phyloP scores from a whole-genome alignment of 164 flowering plant species.

The Santalum album region DNA sequence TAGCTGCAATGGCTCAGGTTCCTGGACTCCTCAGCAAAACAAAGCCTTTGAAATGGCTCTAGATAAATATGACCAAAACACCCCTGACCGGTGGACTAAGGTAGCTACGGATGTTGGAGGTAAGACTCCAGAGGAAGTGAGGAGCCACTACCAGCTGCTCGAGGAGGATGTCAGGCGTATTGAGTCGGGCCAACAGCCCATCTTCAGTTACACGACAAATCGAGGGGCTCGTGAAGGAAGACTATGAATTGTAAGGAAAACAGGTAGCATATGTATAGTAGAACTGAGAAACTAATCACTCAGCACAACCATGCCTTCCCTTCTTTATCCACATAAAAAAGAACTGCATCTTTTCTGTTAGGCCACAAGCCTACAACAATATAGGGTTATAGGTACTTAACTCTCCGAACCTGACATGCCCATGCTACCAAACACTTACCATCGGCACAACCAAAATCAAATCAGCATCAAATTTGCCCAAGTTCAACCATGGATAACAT shows the following conservation, averaged over 20 bases:
- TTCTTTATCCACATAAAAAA: too few relatives aligned
- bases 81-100: conserved; percentile 9
- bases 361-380: too few relatives aligned
- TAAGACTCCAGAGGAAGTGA: conserved; percentile 9
- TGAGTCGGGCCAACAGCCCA: conserved; percentile 6
- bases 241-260: background rate
- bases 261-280: background rate
- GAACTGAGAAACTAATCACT: background rate
- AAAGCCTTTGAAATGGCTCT: conserved; percentile 41
- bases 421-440: too few relatives aligned
- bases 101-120: conserved; percentile 8
- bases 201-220: background rate
- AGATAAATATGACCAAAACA: conserved; percentile 29
- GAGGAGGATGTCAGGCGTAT: conserved; percentile 8
- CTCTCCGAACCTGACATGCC: too few relatives aligned
- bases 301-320: background rate
- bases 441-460: too few relatives aligned
- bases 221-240: background rate
- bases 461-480: too few relatives aligned
- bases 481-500: too few relatives aligned
- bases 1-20: conserved; percentile 15
- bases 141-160: conserved; percentile 5
- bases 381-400: too few relatives aligned
- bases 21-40: conserved; percentile 41
- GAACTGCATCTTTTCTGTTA: too few relatives aligned